A percentile compares a stretch with the other conserved stretches of the same genome.
Evolutionary conservation across 1,284 basidiomycete genomes (phyloP).

Genomic region (Papiliotrema fonsecae): DNA sequence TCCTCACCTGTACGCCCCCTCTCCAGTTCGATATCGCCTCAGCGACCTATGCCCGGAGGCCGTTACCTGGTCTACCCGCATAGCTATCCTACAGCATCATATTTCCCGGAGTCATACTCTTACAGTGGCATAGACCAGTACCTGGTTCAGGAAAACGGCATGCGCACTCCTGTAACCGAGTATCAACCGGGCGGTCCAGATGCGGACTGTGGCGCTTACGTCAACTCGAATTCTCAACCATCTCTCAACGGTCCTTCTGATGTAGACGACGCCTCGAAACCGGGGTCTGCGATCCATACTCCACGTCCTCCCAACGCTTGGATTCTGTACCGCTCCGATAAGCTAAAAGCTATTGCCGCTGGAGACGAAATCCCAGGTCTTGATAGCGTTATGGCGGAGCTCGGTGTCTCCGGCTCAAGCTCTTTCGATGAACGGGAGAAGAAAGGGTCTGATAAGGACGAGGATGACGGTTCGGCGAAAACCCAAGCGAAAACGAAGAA

Average conservation of each 20-base stretch:
- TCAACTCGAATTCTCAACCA: not conserved
- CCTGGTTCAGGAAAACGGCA: not conserved
- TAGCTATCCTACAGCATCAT: not conserved
- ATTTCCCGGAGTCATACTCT: not conserved
- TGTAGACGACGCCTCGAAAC: not conserved
- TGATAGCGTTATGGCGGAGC: conserved; percentile 18
- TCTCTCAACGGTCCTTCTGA: not conserved
- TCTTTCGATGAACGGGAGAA: conserved; percentile 1
- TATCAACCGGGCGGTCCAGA: not conserved
- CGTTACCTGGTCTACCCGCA: not conserved
- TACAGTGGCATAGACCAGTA: not conserved
- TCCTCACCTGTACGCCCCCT: not conserved
- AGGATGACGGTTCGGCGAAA: conserved; percentile 4
- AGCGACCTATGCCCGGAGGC: not conserved
- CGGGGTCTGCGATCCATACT: conserved; percentile 39
- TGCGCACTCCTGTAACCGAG: not conserved
- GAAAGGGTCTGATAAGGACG: not conserved
- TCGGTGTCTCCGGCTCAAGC: conserved; percentile 2
- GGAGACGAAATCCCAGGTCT: conserved; percentile 22
- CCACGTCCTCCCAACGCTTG: conserved; percentile 82
- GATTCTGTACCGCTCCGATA: conserved; percentile 81
- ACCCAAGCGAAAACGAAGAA: conserved; percentile 11
- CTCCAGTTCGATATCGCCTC: not conserved
- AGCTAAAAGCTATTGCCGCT: conserved; percentile 49
- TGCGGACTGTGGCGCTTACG: not conserved